These are phyloP conservation scores for Pelargonium cotyledonis DNA, from an alignment of 441 rosid species.

Conservation along the genomic window DNA sequence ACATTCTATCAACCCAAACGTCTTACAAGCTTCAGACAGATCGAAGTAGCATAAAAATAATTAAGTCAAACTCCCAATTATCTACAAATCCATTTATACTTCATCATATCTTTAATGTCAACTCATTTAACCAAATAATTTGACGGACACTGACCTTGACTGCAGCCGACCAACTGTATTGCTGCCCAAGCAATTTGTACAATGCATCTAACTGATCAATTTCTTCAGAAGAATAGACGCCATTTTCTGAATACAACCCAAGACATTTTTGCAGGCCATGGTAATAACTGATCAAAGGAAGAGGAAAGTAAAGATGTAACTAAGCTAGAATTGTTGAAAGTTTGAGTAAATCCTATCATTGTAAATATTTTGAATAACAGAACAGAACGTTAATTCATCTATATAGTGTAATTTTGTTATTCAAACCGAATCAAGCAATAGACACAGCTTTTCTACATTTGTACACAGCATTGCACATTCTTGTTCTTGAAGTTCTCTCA, in stretches of 20 bases:
- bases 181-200: constrained; percentile 68
- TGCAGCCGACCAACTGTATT: constrained; percentile 89
- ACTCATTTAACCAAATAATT: not conserved
- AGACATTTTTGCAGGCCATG: constrained; percentile 93
- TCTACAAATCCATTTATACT: not conserved
- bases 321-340: constrained; percentile 9
- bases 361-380: not conserved
- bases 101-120: not conserved
- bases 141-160: constrained; percentile 57
- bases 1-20: not conserved
- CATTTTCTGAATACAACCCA: constrained; percentile 53
- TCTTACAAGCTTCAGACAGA: not conserved
- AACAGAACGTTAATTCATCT: not conserved
- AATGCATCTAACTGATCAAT: constrained; percentile 65
- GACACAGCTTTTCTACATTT: not conserved
- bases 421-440: not conserved
- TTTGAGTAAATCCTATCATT: not conserved
- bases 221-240: constrained; percentile 61
- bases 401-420: not conserved
- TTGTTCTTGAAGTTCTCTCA: not conserved
- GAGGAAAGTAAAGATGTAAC: constrained; percentile 22
- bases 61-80: not conserved
- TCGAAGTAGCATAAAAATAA: not conserved
- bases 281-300: constrained; percentile 56
- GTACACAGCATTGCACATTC: not conserved